These are phyloP conservation scores for Beauveria varroae DNA, from an alignment of 2,329 filamentous ascomycete genomes.

Conservation along the genomic window DNA sequence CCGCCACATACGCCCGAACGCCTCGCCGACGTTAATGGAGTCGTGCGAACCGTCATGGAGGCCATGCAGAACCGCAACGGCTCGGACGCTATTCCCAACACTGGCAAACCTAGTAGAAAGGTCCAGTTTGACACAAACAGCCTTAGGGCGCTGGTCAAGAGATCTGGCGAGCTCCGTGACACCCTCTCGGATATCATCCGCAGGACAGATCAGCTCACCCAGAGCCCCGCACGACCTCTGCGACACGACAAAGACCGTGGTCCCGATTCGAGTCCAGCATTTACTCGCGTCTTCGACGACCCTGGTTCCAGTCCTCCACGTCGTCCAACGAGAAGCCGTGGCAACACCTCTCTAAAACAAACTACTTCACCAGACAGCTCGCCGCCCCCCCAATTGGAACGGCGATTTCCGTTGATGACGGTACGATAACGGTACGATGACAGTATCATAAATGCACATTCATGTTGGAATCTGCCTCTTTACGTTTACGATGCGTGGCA, in stretches of 20 bases:
- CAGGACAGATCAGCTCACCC: slow-evolving; percentile 48
- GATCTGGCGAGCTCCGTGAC: slow-evolving; percentile 53
- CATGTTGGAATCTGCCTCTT: slow-evolving; percentile 13
- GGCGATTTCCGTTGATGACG: slow-evolving; percentile 58
- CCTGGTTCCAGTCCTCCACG: slow-evolving; percentile 49
- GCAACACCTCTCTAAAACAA: slow-evolving; percentile 45
- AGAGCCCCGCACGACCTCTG: slow-evolving; percentile 47
- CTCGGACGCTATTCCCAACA: slow-evolving; percentile 28
- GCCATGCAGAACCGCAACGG: slow-evolving; percentile 51
- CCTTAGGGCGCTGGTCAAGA: slow-evolving; percentile 57
- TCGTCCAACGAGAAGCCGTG: slow-evolving; percentile 43
- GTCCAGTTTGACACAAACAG: slow-evolving; percentile 64
- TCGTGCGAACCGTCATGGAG: slow-evolving; percentile 56
- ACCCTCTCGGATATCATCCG: slow-evolving; percentile 53
- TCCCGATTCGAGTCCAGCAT: slow-evolving; percentile 56
- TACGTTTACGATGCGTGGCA: slow-evolving; percentile 6
- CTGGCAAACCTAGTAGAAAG: slow-evolving; percentile 37
- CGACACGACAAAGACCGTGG: slow-evolving; percentile 34
- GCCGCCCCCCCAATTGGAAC: slow-evolving; percentile 40
- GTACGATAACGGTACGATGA: slow-evolving; percentile 36
- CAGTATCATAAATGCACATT: slow-evolving; percentile 1
- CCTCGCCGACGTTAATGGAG: slow-evolving; percentile 35
- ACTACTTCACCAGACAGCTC: slow-evolving; percentile 45
- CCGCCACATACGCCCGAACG: slow-evolving; percentile 33
- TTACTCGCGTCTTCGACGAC: slow-evolving; percentile 59